phyloP scores from a whole-genome alignment of 306 rosid genomes.

The Malus orientalis region DNA sequence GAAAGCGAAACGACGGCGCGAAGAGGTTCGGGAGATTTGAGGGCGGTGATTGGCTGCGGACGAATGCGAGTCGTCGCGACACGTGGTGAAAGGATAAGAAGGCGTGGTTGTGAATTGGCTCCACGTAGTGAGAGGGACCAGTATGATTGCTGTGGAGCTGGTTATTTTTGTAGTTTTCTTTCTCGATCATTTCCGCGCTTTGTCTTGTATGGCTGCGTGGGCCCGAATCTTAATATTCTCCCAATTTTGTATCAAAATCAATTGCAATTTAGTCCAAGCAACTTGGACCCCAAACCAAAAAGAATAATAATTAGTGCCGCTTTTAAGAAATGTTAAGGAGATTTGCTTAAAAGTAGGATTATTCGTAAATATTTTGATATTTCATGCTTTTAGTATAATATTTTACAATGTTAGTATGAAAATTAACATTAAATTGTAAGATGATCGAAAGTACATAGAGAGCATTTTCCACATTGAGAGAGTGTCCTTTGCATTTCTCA shows the following conservation, averaged over 20 bases:
- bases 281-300: neutral
- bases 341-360: rapidly evolving
- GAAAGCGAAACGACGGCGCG: neutral
- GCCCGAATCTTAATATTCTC: neutral
- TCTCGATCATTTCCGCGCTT: neutral
- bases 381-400: rapidly evolving
- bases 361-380: too few relatives aligned
- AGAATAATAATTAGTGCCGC: too few relatives aligned
- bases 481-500: too few relatives aligned
- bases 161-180: neutral
- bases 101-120: neutral
- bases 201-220: neutral
- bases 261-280: neutral
- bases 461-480: too few relatives aligned
- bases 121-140: neutral
- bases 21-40: neutral
- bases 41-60: neutral
- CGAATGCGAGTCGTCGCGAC: neutral
- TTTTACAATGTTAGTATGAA: too few relatives aligned
- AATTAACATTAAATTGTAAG: too few relatives aligned
- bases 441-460: too few relatives aligned
- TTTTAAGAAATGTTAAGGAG: too few relatives aligned
- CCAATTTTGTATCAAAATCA: neutral
- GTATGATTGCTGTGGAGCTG: neutral
- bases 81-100: neutral